Evolutionary conservation across 371 early-diverging fungal genomes (phyloP), one percentile per base, ranked within the genome.

Genomic region (Batkoa obscura): DNA sequence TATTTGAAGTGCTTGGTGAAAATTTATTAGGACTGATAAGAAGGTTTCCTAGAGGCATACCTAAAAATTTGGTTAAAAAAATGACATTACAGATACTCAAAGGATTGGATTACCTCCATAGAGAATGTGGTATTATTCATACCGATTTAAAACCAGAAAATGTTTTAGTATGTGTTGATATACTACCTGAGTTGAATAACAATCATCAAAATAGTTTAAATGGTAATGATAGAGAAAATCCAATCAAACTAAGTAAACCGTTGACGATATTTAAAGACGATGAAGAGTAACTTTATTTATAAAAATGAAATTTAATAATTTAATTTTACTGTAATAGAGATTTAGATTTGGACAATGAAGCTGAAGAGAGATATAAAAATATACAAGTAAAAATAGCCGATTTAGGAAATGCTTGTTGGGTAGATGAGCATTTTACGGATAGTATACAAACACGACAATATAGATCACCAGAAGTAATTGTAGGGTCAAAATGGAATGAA

Each of bases 401-500:
- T 73, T 72, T 96, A 41, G 97, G 98, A 13, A 97, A 94, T 62
- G 92, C 98, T n/a, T 94, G 92, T 63, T 94, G 92, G 90, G 80
- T 81, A 2, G 75, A 94, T 62, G 83, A 90, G 59, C 94, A 94
- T 63, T 93, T 92, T 57, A 91, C 93, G 0, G 84, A 85, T 58
- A 95, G 95, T 67, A 94, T 98, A 56, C 96, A 95, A 64, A 96
- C 98, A 31, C 81, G 98, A 51, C 98, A 94, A 67, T 99, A 99
- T 60, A 81, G 99, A 47, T 83, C 92, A 1, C 99, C 99, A 9
- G 99, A 98, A 66, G 96, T 93, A 4, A 91, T 97, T 46, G 64
- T 97, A 1, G 98, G 99, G 2, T 79, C 83, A n/a, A 73, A 78
- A 39, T 98, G 94, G 84, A 84, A 86, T 54, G 68, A 79, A 15